Conservation (phyloP, 169 alveolate species). For the Perkinsus chesapeaki region DNA sequence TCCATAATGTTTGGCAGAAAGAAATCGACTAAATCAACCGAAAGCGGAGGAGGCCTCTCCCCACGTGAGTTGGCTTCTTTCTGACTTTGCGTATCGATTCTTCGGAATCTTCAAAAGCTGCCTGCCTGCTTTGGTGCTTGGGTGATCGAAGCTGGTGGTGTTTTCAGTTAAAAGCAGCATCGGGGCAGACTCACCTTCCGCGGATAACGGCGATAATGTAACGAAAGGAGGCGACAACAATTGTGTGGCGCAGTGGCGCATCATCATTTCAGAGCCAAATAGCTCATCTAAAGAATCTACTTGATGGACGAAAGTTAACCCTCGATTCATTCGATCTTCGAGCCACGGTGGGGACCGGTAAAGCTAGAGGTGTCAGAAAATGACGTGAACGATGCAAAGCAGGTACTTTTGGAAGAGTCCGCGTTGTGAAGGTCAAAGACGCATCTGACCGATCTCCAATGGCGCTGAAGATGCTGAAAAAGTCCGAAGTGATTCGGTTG, state of each 20-base stretch:
- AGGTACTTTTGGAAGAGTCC: slow-evolving; percentile 6
- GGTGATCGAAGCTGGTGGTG: too few species aligned
- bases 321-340: neutral
- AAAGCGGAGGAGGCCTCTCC: neutral
- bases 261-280: neutral
- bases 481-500: slow-evolving; percentile 37
- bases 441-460: slow-evolving; percentile 15
- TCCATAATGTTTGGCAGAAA: neutral
- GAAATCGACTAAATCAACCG: neutral
- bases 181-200: neutral
- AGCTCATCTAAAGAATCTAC: neutral
- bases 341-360: neutral
- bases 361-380: neutral
- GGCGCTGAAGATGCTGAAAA: slow-evolving; percentile 45
- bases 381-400: neutral
- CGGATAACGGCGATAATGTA: neutral
- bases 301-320: neutral
- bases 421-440: slow-evolving; percentile 1
- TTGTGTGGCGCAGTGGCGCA: neutral
- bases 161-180: neutral
- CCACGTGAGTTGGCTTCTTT: neutral
- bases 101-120: too few species aligned
- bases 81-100: neutral
- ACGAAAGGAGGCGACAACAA: neutral
- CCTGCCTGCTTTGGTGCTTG: too few species aligned